Conservation (phyloP, 768 basidiomycete species). For the Ephemerocybe angulata region DNA sequence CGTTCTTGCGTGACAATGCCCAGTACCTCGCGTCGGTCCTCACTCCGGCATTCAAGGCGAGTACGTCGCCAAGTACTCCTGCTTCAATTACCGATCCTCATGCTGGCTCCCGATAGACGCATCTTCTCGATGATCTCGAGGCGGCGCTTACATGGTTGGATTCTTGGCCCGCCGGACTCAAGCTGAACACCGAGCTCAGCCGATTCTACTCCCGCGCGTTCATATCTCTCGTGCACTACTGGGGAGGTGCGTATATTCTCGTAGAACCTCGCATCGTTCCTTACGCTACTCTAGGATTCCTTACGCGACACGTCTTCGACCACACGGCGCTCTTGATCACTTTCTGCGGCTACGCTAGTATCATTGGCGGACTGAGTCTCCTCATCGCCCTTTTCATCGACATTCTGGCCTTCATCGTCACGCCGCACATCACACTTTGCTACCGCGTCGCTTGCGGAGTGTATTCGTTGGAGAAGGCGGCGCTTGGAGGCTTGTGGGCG, state of each 20-base stretch:
- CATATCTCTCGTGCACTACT: constrained; percentile 57
- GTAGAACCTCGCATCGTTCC: not conserved
- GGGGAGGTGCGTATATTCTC: constrained; percentile 57
- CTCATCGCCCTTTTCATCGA: constrained; percentile 12
- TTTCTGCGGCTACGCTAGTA: constrained; percentile 24
- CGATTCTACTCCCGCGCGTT: constrained; percentile 76
- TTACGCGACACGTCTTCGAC: not conserved
- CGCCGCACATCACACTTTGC: constrained; percentile 67
- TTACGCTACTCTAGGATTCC: constrained; percentile 4
- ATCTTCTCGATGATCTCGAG: constrained; percentile 41
- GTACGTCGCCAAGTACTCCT: too few species aligned
- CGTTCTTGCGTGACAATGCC: constrained; percentile 69
- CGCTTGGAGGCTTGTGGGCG: constrained; percentile 74
- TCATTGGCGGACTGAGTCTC: constrained; percentile 19
- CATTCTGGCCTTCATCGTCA: constrained; percentile 27
- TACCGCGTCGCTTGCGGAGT: constrained; percentile 60
- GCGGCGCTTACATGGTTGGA: constrained; percentile 77
- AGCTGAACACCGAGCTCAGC: constrained; percentile 94
- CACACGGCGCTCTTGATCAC: constrained; percentile 19
- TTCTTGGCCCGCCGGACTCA: constrained; percentile 93
- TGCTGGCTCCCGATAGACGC: too few species aligned
- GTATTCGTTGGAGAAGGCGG: constrained; percentile 57
- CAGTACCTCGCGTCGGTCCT: constrained; percentile 39
- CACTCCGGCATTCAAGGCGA: constrained; percentile 34
- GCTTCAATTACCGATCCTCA: too few species aligned